Percentiles rank a stretch among this genome's conserved stretches.
These are phyloP conservation scores for Podaxis sp. DNA, from an alignment of 768 basidiomycete species.

Conservation along the genomic window DNA sequence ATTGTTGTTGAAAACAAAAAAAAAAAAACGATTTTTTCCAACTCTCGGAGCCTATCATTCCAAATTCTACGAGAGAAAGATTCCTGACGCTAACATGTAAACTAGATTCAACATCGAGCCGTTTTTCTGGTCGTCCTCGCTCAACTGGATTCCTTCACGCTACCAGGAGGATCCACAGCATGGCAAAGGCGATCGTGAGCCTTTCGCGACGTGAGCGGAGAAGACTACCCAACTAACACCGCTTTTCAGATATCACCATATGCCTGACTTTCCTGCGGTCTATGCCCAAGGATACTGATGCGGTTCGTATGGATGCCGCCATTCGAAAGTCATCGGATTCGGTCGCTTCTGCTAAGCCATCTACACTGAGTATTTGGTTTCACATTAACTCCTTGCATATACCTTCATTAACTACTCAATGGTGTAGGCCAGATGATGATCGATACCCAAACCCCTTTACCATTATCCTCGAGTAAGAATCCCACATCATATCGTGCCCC, in stretches of 20 bases:
- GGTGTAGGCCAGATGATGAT: slow-evolving; percentile 27
- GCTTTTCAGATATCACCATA: slow-evolving; percentile 52
- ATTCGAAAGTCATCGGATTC: slow-evolving; percentile 15
- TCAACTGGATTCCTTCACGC: slow-evolving; percentile 68
- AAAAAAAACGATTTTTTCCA: slow-evolving; percentile 33
- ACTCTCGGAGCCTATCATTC: slow-evolving; percentile 29
- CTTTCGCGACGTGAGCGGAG: background rate
- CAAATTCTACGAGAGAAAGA: background rate
- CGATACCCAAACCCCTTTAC: slow-evolving; percentile 28
- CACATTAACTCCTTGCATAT: slow-evolving; percentile 1
- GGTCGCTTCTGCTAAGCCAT: slow-evolving; percentile 14
- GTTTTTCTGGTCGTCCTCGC: slow-evolving; percentile 64
- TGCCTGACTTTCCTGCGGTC: slow-evolving; percentile 53
- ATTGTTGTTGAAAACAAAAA: background rate
- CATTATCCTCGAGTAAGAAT: slow-evolving; percentile 22
- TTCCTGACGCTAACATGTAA: background rate
- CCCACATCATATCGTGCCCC: background rate
- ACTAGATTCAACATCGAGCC: slow-evolving; percentile 58
- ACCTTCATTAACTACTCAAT: background rate
- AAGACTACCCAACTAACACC: background rate
- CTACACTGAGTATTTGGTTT: slow-evolving; percentile 11
- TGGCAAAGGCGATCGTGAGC: slow-evolving; percentile 51
- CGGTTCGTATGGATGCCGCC: slow-evolving; percentile 16
- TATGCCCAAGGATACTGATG: slow-evolving; percentile 24
- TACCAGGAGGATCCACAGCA: slow-evolving; percentile 48